These are phyloP conservation scores for Solanum clarkiae DNA, from an alignment of 257 asterid genomes.

Conservation along the genomic window DNA sequence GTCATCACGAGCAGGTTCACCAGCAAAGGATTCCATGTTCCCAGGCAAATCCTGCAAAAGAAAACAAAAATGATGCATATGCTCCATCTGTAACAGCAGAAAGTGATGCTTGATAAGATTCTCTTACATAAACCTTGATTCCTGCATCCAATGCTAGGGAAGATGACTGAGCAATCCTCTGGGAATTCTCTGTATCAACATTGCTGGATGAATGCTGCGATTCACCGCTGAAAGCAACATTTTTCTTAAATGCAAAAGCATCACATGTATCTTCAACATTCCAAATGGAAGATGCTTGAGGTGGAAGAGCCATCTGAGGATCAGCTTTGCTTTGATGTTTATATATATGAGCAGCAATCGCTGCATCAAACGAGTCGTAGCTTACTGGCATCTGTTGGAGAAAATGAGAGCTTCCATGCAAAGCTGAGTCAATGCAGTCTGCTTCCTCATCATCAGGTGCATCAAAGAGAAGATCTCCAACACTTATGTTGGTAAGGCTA, in stretches of 20 bases:
- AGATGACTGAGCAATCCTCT: slow-evolving; percentile 19
- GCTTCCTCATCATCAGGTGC: slow-evolving; percentile 21
- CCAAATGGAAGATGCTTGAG: slow-evolving; percentile 65
- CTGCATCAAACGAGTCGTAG: slow-evolving; percentile 98
- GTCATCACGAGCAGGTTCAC: slow-evolving; percentile 19
- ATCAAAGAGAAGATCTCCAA: slow-evolving; percentile 72
- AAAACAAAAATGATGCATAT: slow-evolving; percentile 1
- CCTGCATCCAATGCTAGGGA: slow-evolving; percentile 22
- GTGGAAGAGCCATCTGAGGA: slow-evolving; percentile 25
- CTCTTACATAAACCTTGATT: slow-evolving; percentile 35
- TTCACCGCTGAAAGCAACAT: slow-evolving; percentile 18
- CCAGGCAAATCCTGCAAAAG: slow-evolving; percentile 39
- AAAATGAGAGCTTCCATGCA: slow-evolving; percentile 22
- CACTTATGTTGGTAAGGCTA: slow-evolving; percentile 73
- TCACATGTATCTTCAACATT: slow-evolving; percentile 97
- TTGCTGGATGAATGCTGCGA: slow-evolving; percentile 11
- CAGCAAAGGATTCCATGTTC: slow-evolving; percentile 19
- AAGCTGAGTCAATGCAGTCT: slow-evolving; percentile 29
- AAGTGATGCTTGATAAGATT: not conserved
- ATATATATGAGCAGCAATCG: slow-evolving; percentile 86
- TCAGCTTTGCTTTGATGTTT: slow-evolving; percentile 55
- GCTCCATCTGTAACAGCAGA: not conserved
- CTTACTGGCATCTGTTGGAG: slow-evolving; percentile 53
- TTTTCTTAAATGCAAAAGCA: slow-evolving; percentile 69
- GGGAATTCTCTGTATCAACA: slow-evolving; percentile 14